Base-by-base conservation (phyloP, 2,329 filamentous ascomycete genomes). In the Bisporella sp. region DNA sequence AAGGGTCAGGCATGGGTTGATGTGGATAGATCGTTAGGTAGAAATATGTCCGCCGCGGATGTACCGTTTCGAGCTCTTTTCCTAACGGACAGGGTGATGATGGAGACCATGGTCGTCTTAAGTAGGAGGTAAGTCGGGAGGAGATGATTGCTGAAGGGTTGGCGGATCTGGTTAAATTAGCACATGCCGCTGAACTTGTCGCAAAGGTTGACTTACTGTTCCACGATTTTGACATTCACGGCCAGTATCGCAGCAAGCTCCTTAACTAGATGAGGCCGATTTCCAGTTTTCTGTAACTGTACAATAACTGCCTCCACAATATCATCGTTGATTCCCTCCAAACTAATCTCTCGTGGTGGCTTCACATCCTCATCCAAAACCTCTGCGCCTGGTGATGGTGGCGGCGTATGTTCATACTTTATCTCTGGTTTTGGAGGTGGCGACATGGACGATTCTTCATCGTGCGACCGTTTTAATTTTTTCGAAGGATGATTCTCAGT, bases 111-210 rank as follows among this genome's bases (percentile, higher is more conserved):
- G 87, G 72, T 59, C 93, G 88, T 73, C 95, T 95, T 64, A 96
- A 77, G 70, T 95, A 99, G 33, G 87, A 82, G 40, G 90, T 85
- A 47, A 99, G 76, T 62, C 93, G 85, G 42, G 93, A 96, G 2
- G 91, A 96, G 60, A 99, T 91, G 62, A 99, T 89, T 51, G 93
- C 92, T 64, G 88, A 89, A 50, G 91, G 92, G 66, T 97, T 97
- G 47, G 92, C 90, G 58, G 93, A 97, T 71, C 93, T 97, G 66
- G 50, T 57, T 57, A 57, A 58, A 58, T 62, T 63, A 66, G 64
- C 62, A 58, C 66, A 42, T 13, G 43, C 9, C 33, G 9, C 5
- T 12, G 13, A 45, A 53, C 41, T 51, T 51, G 57, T 53, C 41
- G 32, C 13, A 21, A 31, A 58, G 40, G 50, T 45, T 30, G 44